Conservation (phyloP, 345 rosid species). For the Heritiera littoralis region DNA sequence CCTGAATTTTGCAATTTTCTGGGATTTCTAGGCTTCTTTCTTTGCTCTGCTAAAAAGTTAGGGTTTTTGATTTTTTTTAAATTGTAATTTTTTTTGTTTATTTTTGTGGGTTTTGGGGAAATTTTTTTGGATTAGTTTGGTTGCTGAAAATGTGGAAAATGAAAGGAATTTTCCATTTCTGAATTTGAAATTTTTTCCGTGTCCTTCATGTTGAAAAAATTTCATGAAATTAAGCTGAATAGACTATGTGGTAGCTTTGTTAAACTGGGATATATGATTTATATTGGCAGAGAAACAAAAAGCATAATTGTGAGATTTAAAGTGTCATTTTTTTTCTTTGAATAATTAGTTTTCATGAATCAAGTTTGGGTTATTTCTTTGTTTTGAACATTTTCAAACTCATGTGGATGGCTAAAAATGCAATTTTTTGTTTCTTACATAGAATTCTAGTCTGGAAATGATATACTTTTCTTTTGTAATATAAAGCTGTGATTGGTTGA, state of each 20-base stretch:
- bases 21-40: not conserved
- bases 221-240: not conserved
- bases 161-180: conserved; percentile 1
- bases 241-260: not conserved
- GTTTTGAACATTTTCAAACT: conserved; percentile 10
- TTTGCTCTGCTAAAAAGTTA: not conserved
- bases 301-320: not conserved
- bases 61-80: conserved; percentile 16
- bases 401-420: conserved; percentile 21
- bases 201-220: not conserved
- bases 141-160: conserved; percentile 20
- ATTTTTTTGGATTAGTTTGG: conserved; percentile 18
- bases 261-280: conserved; percentile 14
- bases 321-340: not conserved
- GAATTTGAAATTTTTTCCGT: conserved; percentile 13
- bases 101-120: not conserved
- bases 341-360: not conserved
- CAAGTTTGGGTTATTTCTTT: not conserved
- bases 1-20: not conserved
- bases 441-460: not conserved
- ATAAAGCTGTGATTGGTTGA: not conserved
- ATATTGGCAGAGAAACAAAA: not conserved
- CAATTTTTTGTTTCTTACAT: not conserved
- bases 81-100: not conserved
- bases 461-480: not conserved